Evolutionary conservation across 2,329 filamentous ascomycete genomes (phyloP).

Genomic region (Escovopsis sp.): DNA sequence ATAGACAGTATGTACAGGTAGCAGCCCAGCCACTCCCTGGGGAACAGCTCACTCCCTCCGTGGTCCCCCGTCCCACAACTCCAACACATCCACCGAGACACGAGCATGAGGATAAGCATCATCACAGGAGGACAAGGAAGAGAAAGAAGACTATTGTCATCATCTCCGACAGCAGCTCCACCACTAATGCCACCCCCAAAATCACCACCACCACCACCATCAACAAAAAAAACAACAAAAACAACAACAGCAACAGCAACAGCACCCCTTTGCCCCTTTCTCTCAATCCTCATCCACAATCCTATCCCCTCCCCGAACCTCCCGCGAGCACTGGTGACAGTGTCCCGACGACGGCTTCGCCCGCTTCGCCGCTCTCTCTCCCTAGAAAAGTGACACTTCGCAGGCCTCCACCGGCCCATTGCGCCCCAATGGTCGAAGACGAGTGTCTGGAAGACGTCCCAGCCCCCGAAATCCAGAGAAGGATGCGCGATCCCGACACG

Average conservation of each 20-base stretch:
- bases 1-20: slow-evolving; percentile 5
- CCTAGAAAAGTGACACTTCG: background rate
- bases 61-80: too few species aligned
- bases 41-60: too few species aligned
- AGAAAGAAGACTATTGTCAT: too few species aligned
- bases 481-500: slow-evolving; percentile 1
- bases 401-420: background rate
- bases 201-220: slow-evolving; percentile 4
- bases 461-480: slow-evolving; percentile 1
- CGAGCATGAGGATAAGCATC: too few species aligned
- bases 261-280: background rate
- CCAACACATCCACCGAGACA: too few species aligned
- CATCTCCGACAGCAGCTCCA: too few species aligned
- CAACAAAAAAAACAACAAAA: too few species aligned
- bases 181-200: too few species aligned
- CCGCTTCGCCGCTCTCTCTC: background rate
- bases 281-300: background rate
- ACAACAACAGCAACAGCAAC: background rate
- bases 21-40: background rate
- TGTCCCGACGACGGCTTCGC: too few species aligned
- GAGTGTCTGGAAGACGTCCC: slow-evolving; percentile 5
- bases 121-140: too few species aligned
- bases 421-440: slow-evolving; percentile 3
- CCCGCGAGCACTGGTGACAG: too few species aligned
- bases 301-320: background rate